Base-by-base conservation (phyloP, 2,329 filamentous ascomycete genomes). In the Plectosphaerella cucumerina region DNA sequence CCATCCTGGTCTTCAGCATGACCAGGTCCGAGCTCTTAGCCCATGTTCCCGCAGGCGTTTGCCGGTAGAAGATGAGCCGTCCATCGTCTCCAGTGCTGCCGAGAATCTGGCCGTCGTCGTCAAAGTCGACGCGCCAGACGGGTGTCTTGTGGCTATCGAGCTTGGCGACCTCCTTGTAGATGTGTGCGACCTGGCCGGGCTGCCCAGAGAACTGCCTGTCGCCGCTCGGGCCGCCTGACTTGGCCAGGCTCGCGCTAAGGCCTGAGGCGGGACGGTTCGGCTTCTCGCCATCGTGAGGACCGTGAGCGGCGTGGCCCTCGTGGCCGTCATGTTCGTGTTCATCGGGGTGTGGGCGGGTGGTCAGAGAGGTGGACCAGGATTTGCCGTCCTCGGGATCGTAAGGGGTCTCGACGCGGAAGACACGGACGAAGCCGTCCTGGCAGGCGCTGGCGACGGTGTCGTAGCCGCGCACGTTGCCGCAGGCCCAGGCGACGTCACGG, bases 391-490 rank as follows among this genome's bases (percentile, higher is more conserved):
- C 72, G 54, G 62, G 70, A 56, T 60, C 65, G 54, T 70, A 70
- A 1, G 80, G 77, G 0, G 87, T 87, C 34, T 85, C 82, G 17
- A 96, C 68, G 60, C 93, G 85, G 63, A 95, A 96, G n/a, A 99
- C 87, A 39, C 93, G 81, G 39, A 97, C 84, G 59, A 84, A 86
- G 3, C 94, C 93, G 65, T 99, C 94, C 67, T 95, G 95, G 65
- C 90, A 94, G 3, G 91, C 93, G 6, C 92, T 95, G 3, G 93
- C 94, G 59, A 97, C 81, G 51, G 93, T 80, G 66, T 99, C 94
- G 65, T 90, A 93, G 1, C 93, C 93, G 37, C 92, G 77, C 60
- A 95, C 90, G 57, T 91, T 95, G 12, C 91, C 93, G 45, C 91
- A 88, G 1, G 93, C 90, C 94, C 94, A 99, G 2, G 90, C 86